phyloP scores from a whole-genome alignment of 768 basidiomycete species.

The Amanita inopinata region DNA sequence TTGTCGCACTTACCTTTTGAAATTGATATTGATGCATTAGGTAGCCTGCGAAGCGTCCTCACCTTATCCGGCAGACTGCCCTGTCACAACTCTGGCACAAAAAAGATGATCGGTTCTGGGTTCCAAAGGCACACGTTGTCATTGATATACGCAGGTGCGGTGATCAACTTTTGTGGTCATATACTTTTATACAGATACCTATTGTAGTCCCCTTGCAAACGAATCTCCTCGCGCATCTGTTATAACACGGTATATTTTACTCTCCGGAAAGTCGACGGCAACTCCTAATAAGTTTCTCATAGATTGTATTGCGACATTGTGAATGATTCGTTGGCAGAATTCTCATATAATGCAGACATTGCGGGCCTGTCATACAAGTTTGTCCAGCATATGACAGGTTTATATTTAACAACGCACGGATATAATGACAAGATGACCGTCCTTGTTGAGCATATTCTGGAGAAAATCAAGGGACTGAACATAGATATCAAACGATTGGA shows the following conservation, averaged over 20 bases:
- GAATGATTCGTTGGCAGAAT: conserved; percentile 83
- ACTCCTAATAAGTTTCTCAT: not conserved
- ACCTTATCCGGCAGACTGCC: conserved; percentile 62
- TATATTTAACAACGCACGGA: conserved; percentile 63
- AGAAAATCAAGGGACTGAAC: conserved; percentile 52
- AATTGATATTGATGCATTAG: conserved; percentile 8
- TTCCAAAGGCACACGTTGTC: conserved; percentile 76
- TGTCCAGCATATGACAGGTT: conserved; percentile 48
- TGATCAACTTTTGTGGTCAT: not conserved
- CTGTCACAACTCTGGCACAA: conserved; percentile 87
- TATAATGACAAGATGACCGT: conserved; percentile 89
- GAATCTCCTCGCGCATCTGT: conserved; percentile 60
- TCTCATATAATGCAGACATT: conserved; percentile 84
- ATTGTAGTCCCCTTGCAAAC: conserved; percentile 44
- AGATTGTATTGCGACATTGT: conserved; percentile 82
- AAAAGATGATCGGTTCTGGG: conserved; percentile 95
- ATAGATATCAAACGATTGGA: conserved; percentile 65
- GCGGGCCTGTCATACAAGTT: conserved; percentile 79
- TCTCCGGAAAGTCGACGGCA: not conserved
- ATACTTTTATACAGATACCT: not conserved
- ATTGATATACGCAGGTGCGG: conserved; percentile 68
- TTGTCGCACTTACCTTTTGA: conserved; percentile 11
- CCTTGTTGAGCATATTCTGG: conserved; percentile 62
- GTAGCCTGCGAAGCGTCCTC: conserved; percentile 68
- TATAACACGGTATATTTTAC: conserved; percentile 48